Evolutionary conservation across 2,329 filamentous ascomycete species (phyloP).

Genomic region (Gaeumannomyces tritici): DNA sequence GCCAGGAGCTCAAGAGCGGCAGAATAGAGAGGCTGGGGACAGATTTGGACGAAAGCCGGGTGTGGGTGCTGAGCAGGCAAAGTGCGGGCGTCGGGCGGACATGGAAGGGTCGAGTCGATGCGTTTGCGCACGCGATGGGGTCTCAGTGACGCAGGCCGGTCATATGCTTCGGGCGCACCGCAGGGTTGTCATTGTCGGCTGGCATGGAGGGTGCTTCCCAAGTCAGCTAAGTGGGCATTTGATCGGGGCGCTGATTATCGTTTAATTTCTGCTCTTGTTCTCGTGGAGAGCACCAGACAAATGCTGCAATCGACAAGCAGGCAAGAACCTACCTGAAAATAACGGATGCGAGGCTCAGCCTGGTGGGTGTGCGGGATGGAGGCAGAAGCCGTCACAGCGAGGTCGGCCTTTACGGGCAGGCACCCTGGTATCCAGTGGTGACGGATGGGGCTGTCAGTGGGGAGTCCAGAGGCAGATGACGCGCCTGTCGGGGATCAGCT

Average conservation of each 20-base stretch:
- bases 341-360: not conserved
- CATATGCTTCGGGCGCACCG: not conserved
- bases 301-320: too few relatives aligned
- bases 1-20: not conserved
- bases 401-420: not conserved
- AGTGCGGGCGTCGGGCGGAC: not conserved
- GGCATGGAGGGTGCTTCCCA: too few relatives aligned
- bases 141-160: not conserved
- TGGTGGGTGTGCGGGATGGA: not conserved
- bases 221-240: not conserved
- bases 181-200: not conserved
- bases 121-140: not conserved
- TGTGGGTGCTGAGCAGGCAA: not conserved
- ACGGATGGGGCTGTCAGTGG: not conserved
- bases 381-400: not conserved
- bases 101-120: not conserved
- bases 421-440: not conserved
- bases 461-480: not conserved
- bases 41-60: not conserved
- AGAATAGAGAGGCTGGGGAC: not conserved
- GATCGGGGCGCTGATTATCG: not conserved
- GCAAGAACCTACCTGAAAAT: not conserved
- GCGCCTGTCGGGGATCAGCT: not conserved
- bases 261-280: not conserved
- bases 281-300: too few relatives aligned